These are phyloP conservation scores for Parietaria judaica DNA, from an alignment of 306 rosid species.

Conservation along the genomic window DNA sequence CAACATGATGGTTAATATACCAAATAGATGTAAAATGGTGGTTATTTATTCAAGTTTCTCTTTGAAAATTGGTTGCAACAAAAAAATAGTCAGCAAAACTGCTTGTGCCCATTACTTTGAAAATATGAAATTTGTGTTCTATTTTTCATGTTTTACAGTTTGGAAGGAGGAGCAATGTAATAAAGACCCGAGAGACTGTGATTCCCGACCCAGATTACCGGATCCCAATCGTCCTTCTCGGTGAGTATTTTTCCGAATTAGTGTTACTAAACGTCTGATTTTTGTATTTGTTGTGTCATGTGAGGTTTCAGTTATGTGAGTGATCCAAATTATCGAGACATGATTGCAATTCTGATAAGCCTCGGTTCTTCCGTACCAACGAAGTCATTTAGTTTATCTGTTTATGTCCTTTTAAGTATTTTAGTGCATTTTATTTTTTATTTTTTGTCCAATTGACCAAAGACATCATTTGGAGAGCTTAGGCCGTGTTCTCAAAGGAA, in stretches of 20 bases:
- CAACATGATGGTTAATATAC: too few species aligned
- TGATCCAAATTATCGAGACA: background rate
- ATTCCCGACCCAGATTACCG: conserved; percentile 90
- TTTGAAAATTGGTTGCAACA: too few species aligned
- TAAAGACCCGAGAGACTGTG: conserved; percentile 50
- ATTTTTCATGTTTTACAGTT: conserved; percentile 42
- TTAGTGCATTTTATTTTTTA: background rate
- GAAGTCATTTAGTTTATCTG: too few species aligned
- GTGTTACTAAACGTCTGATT: background rate
- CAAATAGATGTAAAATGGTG: too few species aligned
- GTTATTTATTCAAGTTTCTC: too few species aligned
- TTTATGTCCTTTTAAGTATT: too few species aligned
- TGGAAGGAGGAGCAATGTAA: conserved; percentile 46
- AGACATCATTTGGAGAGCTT: too few species aligned
- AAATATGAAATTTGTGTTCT: background rate
- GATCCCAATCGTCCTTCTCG: conserved; percentile 79
- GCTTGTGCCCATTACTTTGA: too few species aligned
- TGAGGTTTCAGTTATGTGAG: conserved; percentile 3
- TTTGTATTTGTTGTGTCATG: background rate
- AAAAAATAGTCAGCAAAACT: too few species aligned
- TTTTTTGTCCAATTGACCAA: too few species aligned
- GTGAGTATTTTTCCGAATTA: conserved; percentile 28
- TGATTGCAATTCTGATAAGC: background rate
- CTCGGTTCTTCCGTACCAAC: too few species aligned
- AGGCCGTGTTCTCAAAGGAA: too few species aligned